A percentile compares a stretch with the other conserved stretches of the same genome.
Evolutionary conservation across 352 stramenopile genomes (phyloP).

Genomic region (Achlya hypogyna): DNA sequence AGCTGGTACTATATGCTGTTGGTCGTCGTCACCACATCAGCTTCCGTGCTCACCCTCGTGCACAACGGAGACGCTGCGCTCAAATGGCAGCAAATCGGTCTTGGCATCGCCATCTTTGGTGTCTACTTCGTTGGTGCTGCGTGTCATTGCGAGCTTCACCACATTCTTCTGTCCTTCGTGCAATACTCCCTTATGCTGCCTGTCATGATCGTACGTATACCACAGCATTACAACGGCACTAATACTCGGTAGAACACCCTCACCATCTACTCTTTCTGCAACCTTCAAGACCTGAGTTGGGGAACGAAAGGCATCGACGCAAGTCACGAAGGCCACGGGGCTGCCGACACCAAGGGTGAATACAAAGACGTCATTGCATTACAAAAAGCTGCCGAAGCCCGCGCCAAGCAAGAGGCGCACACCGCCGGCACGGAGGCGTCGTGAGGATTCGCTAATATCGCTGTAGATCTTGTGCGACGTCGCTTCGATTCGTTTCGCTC

Average conservation of each 20-base stretch:
- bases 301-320: constrained; percentile 14
- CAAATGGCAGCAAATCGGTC: neutral
- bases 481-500: neutral
- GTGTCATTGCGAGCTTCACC: neutral
- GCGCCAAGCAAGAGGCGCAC: neutral
- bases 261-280: constrained; percentile 26
- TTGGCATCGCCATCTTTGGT: neutral
- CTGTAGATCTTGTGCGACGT: neutral
- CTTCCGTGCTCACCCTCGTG: neutral
- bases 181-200: constrained; percentile 11
- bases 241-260: constrained; percentile 17
- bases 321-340: neutral
- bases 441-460: neutral
- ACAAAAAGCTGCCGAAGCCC: neutral
- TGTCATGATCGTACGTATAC: constrained; percentile 13
- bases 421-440: neutral
- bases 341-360: neutral
- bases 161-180: neutral
- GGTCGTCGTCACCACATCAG: neutral
- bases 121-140: neutral
- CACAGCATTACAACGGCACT: neutral
- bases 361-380: neutral
- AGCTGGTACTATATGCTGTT: neutral
- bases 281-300: constrained; percentile 23
- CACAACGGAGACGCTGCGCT: neutral